Base-by-base conservation (phyloP, 2,329 filamentous ascomycete species). In the Colletotrichum falcatum region DNA sequence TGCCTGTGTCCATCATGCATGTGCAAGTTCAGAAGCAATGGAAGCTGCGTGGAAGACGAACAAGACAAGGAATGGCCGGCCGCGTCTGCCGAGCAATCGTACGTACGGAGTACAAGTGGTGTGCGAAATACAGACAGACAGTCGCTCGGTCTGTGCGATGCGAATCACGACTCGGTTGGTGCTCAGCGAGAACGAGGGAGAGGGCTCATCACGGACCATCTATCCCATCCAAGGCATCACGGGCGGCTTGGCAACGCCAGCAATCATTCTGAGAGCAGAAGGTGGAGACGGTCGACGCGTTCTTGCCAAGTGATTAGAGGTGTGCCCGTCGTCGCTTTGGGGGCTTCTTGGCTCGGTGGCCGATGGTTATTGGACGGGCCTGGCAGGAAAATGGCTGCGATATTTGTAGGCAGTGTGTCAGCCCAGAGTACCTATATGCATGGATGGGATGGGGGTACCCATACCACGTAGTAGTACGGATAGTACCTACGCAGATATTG, bases 261-360 rank as follows among this genome's bases (percentile, higher is more conserved):
- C 42, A 56, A 59, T 58, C 53, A 58, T 70, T 62, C 67, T 62
- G 42, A 67, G 67, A 70, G 64, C 44, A 70, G 64, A 62, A 70
- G 67, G 68, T 70, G 68, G 64, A 67, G 58, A 70, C n/a, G 44
- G 59, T 39, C 11, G 28, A 51, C 37, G 20, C 44, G 44, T 23
- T 39, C 42, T 49, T 67, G 68, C 64, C 68, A 70, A 70, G 64
- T 54, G 64, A 70, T 70, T 68, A 70, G 46, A 26, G 39, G 35
- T 48, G 35, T 48, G 23, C 33, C 23, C 30, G 58, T 42, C 39
- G 23, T 59, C 44, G 26, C 37, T 53, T 49, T 54, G 58, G 37
- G 51, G 59, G 39, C 16, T 33, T 63, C 64, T 63, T 70, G 64
- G 68, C 64, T 48, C 23, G 20, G 30, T 12, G 35, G 12, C 16